Percentiles rank a stretch among this genome's conserved stretches.
Evolutionary conservation across 768 basidiomycete genomes (phyloP).

Genomic region (Tricholoma terreum): DNA sequence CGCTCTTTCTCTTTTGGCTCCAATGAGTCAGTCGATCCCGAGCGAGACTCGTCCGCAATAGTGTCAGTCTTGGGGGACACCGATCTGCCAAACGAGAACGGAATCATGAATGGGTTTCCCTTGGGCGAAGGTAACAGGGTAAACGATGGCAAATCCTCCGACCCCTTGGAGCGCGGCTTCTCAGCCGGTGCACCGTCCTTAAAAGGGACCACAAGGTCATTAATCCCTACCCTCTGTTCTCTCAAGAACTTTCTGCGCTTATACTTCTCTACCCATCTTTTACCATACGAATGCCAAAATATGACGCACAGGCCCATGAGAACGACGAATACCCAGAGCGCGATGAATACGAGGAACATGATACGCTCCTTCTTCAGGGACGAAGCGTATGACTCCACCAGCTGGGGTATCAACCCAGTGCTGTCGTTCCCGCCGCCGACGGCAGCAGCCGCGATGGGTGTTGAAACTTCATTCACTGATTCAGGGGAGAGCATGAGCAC

Average conservation of each 20-base stretch:
- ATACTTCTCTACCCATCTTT: conserved; percentile 42
- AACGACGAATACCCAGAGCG: conserved; percentile 79
- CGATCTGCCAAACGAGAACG: conserved; percentile 29
- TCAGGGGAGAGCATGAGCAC: conserved; percentile 74
- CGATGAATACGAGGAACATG: conserved; percentile 82
- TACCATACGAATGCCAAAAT: conserved; percentile 69
- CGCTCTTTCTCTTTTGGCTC: conserved; percentile 17
- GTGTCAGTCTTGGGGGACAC: conserved; percentile 20
- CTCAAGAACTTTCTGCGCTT: conserved; percentile 47
- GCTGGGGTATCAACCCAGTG: conserved; percentile 63
- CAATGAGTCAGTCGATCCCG: conserved; percentile 47
- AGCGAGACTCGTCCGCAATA: conserved; percentile 26
- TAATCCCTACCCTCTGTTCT: conserved; percentile 49
- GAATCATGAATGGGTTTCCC: conserved; percentile 27
- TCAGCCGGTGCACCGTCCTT: conserved; percentile 16
- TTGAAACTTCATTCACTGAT: conserved; percentile 68
- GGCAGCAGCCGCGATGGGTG: conserved; percentile 82
- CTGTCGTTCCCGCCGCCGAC: conserved; percentile 55
- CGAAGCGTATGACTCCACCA: conserved; percentile 70
- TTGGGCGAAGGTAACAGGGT: conserved; percentile 48
- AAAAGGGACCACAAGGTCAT: conserved; percentile 41
- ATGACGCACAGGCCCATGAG: conserved; percentile 72
- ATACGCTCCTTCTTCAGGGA: conserved; percentile 77
- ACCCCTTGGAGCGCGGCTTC: conserved; percentile 11
- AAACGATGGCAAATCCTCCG: conserved; percentile 41